These are phyloP conservation scores for Curvularia lunata DNA, from an alignment of 2,329 filamentous ascomycete species.

Conservation along the genomic window DNA sequence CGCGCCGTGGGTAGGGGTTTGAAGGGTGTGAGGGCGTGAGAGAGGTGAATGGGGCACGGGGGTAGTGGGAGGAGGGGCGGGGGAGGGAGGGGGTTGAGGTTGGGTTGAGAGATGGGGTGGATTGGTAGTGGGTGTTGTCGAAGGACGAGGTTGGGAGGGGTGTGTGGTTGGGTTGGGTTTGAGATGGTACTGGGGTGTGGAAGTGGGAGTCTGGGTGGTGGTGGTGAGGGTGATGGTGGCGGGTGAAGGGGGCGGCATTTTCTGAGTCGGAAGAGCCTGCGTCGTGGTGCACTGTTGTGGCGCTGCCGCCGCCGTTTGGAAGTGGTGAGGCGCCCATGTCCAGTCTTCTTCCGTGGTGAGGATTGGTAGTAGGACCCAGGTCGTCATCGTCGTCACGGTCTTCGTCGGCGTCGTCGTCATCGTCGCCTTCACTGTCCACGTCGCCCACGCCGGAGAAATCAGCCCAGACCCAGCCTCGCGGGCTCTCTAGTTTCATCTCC, in stretches of 20 bases:
- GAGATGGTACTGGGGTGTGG: slow-evolving; percentile 15
- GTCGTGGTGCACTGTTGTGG: slow-evolving; percentile 5
- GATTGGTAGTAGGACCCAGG: slow-evolving; percentile 7
- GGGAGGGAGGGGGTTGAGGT: slow-evolving; percentile 20
- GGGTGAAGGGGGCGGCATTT: slow-evolving; percentile 22
- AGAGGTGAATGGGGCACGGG: slow-evolving; percentile 28
- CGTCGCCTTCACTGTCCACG: slow-evolving; percentile 32
- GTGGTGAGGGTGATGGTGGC: neutral
- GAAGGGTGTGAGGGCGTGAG: slow-evolving; percentile 20
- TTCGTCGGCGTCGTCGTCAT: slow-evolving; percentile 23
- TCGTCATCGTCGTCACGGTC: slow-evolving; percentile 19
- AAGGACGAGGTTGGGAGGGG: slow-evolving; percentile 1
- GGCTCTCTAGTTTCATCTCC: slow-evolving; percentile 76
- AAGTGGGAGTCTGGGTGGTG: neutral
- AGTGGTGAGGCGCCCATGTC: neutral
- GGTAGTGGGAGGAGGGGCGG: slow-evolving; percentile 18
- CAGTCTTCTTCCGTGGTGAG: neutral
- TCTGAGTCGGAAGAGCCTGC: slow-evolving; percentile 24
- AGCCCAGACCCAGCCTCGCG: slow-evolving; percentile 90
- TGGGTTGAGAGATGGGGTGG: slow-evolving; percentile 12
- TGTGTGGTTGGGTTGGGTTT: slow-evolving; percentile 3
- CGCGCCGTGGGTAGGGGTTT: neutral
- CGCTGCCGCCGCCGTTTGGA: neutral
- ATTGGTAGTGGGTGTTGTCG: slow-evolving; percentile 7
- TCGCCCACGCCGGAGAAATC: slow-evolving; percentile 68